Evolutionary conservation across 164 flowering plant genomes (phyloP), one percentile per base, ranked within the genome.

Genomic region (Cinnamomum chago): DNA sequence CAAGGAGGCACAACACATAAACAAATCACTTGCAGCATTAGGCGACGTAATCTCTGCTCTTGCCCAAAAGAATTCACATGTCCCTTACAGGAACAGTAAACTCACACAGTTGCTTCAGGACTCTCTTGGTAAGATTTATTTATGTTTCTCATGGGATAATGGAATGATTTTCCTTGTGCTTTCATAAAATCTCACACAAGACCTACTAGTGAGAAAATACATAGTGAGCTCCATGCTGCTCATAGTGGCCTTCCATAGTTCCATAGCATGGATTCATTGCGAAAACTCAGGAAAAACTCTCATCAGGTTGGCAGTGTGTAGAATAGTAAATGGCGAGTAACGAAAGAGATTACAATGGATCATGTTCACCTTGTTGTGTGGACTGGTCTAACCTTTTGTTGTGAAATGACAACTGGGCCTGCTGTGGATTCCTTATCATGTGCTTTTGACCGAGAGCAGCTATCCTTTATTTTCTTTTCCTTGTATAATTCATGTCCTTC

Each of bases 41-140:
- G 97, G 97, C 79, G 97, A 92, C 79, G 97, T 92, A 33, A 89
- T 92, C 67, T 70, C 92, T 69, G 81, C 97, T 47, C 92, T 92
- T 76, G 88, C 97, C 55, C 84, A 79, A 69, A 92, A 88, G 77
- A 84, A 79, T 76, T 25, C 87, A 14, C 97, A 91, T 81, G 91
- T 91, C 71, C 97, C 97, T 28, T 90, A 91, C 70, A 84, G 92
- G 73, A 91, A 88, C 79, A 89, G 97, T 76, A 92, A 90, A 83
- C 91, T 92, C 30, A 92, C 97, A 2, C 94, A 92, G 68, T 78
- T 90, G 77, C 92, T 92, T n/a, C 94, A 92, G 82, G 97, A 92
- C 80, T 86, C 97, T n/a, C 90, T 92, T 64, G 94, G 97, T 92
- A 86, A 76, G 67, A 50, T 62, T n/a, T 68, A 18, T 68, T 14